Conservation (phyloP, 352 stramenopile genomes). For the Blastocystis sp. region DNA sequence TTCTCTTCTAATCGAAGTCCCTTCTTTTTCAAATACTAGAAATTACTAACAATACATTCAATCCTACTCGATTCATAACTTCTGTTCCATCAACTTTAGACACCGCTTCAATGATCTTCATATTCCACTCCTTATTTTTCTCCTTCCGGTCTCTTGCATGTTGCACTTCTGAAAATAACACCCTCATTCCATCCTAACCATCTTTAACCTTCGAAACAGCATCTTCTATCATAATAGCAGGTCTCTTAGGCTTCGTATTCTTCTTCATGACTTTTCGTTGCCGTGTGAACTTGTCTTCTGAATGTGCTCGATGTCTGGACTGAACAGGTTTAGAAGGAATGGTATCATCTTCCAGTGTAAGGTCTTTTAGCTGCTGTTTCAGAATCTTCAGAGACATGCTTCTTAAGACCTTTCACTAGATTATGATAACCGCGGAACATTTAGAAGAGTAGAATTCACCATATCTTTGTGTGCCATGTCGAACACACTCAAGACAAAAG, state of each 20-base stretch:
- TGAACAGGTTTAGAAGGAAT: background rate
- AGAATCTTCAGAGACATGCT: conserved; percentile 49
- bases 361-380: conserved; percentile 54
- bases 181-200: background rate
- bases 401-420: background rate
- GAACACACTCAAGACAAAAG: background rate
- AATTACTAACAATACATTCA: background rate
- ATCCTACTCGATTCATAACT: conserved; percentile 8
- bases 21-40: conserved; percentile 45
- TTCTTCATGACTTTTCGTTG: conserved; percentile 65
- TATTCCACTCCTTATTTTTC: conserved; percentile 55
- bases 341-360: background rate
- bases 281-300: conserved; percentile 14
- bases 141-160: conserved; percentile 40
- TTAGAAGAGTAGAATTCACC: background rate
- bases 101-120: conserved; percentile 58
- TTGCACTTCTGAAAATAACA: conserved; percentile 10
- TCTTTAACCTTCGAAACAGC: conserved; percentile 12
- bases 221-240: background rate
- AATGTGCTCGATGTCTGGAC: background rate
- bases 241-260: conserved; percentile 28
- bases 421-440: background rate
- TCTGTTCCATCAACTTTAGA: conserved; percentile 35
- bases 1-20: background rate
- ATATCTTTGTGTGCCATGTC: background rate